Conservation (phyloP, 352 stramenopile species). For the Phytopythium montanum region DNA sequence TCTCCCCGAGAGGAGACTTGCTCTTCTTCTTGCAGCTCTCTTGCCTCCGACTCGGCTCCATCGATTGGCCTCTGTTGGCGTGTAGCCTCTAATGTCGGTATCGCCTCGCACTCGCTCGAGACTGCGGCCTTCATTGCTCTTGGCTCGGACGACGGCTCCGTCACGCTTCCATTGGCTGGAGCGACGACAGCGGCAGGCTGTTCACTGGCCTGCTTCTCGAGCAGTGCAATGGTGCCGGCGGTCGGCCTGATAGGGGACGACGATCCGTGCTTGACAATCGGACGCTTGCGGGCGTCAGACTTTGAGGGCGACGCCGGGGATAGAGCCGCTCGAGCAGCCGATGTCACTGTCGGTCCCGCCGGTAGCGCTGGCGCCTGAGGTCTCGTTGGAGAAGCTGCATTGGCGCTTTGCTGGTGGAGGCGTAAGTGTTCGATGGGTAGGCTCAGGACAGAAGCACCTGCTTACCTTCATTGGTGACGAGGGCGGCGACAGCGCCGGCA, state of each 20-base stretch:
- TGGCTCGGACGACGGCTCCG: not conserved
- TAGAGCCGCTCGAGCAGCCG: not conserved
- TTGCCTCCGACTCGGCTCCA: conserved; percentile 10
- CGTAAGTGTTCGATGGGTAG: not conserved
- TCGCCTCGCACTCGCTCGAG: not conserved
- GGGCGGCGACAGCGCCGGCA: conserved; percentile 30
- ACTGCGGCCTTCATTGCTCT: not conserved
- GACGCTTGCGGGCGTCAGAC: not conserved
- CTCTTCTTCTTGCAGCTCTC: conserved; percentile 21
- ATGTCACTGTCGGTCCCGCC: not conserved
- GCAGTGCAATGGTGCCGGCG: not conserved
- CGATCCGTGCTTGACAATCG: conserved; percentile 1
- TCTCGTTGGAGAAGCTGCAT: not conserved
- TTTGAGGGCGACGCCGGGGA: conserved; percentile 2
- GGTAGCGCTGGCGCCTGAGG: not conserved
- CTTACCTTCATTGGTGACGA: conserved; percentile 25
- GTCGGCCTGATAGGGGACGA: not conserved
- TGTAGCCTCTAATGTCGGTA: not conserved
- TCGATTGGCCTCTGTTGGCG: not conserved
- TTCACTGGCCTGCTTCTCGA: not conserved
- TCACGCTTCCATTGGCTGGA: too few species aligned
- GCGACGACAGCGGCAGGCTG: not conserved
- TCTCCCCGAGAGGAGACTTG: conserved; percentile 9
- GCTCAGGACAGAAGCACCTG: not conserved
- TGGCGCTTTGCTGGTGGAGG: not conserved